Base-by-base conservation (phyloP, 306 rosid genomes). In the Sechiopsis laciniata region DNA sequence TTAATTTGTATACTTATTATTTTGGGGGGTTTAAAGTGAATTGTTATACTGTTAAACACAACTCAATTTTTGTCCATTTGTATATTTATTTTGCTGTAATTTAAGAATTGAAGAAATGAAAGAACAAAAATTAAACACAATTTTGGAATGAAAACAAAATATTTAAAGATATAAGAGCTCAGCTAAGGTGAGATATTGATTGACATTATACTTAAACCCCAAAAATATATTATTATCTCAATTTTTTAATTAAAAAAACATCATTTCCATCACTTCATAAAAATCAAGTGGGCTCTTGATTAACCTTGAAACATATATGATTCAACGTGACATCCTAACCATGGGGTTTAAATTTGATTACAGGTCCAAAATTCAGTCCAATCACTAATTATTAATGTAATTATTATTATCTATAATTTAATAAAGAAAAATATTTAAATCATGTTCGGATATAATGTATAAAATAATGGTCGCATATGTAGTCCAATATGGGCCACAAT, bases 271-370 rank as follows among this genome's bases (percentile, higher is more conserved):
- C 71, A 40, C 16, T 65, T 65, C 54, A 65, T 17, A 40, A 40
- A 65, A 65, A n/a, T 64, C 8, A 62, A 62, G 70, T 63, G 51
- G 70, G 50, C 8, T 6, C 70, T 63, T 37, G 26, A 63, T 63
- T 63, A 64, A 64, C 17, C 29, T 64, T 65, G 16, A 40, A 65
- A 64, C 17, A 17, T 65, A 65, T 40, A 40, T 40, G 2, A 15
- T 37, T 21, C n/a, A 65, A 65, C 32, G 7, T 65, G 71, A 65
- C 71, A 65, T 65, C 71, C 54, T 19, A 65, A 42, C 71, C n/a
- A 35, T 37, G 70, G 22, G 51, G 7, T 63, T 63, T 35, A 35
- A 63, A 35, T 35, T 40, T 37, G 26, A 63, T 63, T 63, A 8
- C 50, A 8, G 11, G 70, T 63, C 51, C 45, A 37, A 65, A 40